Base-by-base conservation (phyloP, 306 rosid genomes). In the Fragaria ananassa region DNA sequence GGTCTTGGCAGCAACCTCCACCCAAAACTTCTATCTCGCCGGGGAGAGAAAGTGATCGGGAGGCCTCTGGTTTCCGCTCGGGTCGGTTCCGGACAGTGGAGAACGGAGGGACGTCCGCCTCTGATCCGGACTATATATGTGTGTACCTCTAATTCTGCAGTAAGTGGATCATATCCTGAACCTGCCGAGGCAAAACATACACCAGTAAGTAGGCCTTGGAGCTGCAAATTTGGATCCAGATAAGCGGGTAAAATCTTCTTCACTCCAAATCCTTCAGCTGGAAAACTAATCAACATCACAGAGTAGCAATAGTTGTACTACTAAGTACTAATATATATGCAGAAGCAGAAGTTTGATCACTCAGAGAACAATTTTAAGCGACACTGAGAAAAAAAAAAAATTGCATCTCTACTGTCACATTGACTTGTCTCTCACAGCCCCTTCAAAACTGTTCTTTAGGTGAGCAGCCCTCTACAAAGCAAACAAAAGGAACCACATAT, bases 151-250 rank as follows among this genome's bases (percentile, higher is more conserved):
- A 82, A 1, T 74, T 81, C 5, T 35, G 97, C 29, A 10, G 98
- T 88, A 34, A 91, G 87, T 75, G 91, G 93, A 73, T 93, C 98
- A 80, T 84, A 93, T 50, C 98, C 97, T 0, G 88, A 56, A 34
- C 85, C 93, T 25, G 93, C 92, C 0, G 97, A 89, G 56, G 96
- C 97, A 74, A 93, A 93, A 78, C 95, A 84, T 9, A 93, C 97
- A 4, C 95, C 97, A 0, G 90, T 91, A 57, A 88, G 86, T 73
- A 93, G 89, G 62, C 91, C 95, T 10, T 85, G 39, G 10, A 67
- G 70, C 68, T 81, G 74, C 71, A 87, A 44, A 79, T 51, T 86
- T 35, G 88, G 93, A 70, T 91, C 91, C 42, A 86, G 85, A 82
- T 84, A 91, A n/a, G 96, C 50, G 5, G 93, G 93, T 50, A 89